Evolutionary conservation across 2,329 filamentous ascomycete genomes (phyloP).

Genomic region (Trichophyton benhamiae): DNA sequence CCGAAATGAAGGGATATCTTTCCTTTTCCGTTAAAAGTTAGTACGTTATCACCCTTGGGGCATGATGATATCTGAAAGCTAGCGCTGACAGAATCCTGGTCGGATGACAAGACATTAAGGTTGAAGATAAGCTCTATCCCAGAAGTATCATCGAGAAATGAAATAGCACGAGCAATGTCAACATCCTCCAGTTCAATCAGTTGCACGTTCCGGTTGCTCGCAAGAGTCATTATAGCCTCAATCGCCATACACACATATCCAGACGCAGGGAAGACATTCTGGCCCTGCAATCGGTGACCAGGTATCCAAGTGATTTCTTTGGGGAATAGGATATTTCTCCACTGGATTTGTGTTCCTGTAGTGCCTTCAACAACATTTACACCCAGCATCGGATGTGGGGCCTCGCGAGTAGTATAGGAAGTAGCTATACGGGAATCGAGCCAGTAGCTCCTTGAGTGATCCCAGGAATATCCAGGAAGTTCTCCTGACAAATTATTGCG

Average conservation of each 20-base stretch:
- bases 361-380: conserved; percentile 7
- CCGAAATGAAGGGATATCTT: not conserved
- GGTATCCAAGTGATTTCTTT: conserved; percentile 22
- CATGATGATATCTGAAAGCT: conserved; percentile 1
- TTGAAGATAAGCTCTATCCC: not conserved
- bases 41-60: not conserved
- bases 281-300: conserved; percentile 21
- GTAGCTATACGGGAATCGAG: conserved; percentile 12
- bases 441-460: conserved; percentile 14
- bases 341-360: conserved; percentile 16
- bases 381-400: conserved; percentile 15
- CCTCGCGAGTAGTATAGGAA: conserved; percentile 6
- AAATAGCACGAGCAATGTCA: conserved; percentile 15
- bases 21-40: conserved; percentile 2
- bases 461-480: conserved; percentile 15
- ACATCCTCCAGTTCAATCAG: conserved; percentile 16
- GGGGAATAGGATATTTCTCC: conserved; percentile 19
- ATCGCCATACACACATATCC: conserved; percentile 17
- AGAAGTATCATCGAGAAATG: not conserved
- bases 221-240: conserved; percentile 15
- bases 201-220: not conserved
- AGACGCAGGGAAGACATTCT: conserved; percentile 22
- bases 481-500: not conserved
- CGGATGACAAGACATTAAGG: not conserved
- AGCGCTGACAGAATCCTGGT: conserved; percentile 7